Percentiles rank a stretch among this genome's conserved stretches.
Conservation (phyloP, 2,329 filamentous ascomycete genomes). For the Aureobasidium sp. region DNA sequence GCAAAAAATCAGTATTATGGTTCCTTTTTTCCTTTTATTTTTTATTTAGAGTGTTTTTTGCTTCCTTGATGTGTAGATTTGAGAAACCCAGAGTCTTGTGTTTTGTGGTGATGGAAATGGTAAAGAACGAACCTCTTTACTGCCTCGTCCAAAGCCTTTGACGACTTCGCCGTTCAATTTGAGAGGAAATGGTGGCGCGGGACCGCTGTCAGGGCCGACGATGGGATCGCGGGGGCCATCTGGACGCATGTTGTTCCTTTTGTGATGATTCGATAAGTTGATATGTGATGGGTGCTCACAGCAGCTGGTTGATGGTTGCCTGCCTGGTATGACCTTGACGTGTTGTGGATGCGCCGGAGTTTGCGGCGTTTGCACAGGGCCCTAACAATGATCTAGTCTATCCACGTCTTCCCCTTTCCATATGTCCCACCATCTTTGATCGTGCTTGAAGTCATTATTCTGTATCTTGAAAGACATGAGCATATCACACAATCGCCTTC, state of each 20-base stretch:
- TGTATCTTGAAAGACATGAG: neutral
- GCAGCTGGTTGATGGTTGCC: neutral
- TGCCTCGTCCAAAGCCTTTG: slow-evolving; percentile 86
- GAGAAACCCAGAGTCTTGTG: neutral
- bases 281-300: neutral
- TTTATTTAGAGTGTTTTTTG: neutral
- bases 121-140: slow-evolving; percentile 61
- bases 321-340: neutral
- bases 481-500: neutral
- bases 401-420: neutral
- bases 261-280: neutral
- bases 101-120: neutral
- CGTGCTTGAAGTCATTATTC: neutral
- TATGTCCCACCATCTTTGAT: too few relatives aligned
- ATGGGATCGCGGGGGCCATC: slow-evolving; percentile 55
- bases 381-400: neutral
- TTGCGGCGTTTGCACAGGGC: neutral
- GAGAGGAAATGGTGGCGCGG: slow-evolving; percentile 71
- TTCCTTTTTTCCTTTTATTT: neutral
- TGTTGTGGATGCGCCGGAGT: neutral
- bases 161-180: slow-evolving; percentile 80
- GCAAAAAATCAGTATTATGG: neutral
- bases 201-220: slow-evolving; percentile 65
- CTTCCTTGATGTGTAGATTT: neutral
- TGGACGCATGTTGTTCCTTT: slow-evolving; percentile 27